Evolutionary conservation across 164 flowering plant genomes (phyloP).

Genomic region (Liriodendron chinense): DNA sequence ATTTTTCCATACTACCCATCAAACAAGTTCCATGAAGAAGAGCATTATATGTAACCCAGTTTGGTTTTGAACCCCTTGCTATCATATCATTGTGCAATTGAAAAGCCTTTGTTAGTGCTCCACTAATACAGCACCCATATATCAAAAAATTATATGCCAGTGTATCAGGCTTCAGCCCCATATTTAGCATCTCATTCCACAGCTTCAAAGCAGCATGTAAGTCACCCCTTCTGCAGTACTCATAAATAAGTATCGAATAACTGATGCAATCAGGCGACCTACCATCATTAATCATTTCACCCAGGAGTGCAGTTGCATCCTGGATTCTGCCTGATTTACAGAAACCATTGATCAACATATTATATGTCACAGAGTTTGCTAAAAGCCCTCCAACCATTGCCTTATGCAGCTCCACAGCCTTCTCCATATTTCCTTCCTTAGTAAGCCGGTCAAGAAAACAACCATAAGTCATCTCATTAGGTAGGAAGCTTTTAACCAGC

Average conservation of each 20-base stretch:
- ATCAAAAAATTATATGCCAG: slow-evolving; percentile 74
- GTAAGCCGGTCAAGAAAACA: slow-evolving; percentile 71
- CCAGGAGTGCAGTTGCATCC: slow-evolving; percentile 51
- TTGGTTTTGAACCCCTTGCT: slow-evolving; percentile 43
- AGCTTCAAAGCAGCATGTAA: slow-evolving; percentile 51
- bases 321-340: slow-evolving; percentile 59
- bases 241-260: slow-evolving; percentile 70
- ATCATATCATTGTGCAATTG: slow-evolving; percentile 69
- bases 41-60: slow-evolving; percentile 32
- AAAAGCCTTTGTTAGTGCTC: slow-evolving; percentile 53
- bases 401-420: slow-evolving; percentile 60
- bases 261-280: slow-evolving; percentile 76
- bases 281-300: slow-evolving; percentile 52
- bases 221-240: slow-evolving; percentile 55
- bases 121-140: slow-evolving; percentile 59
- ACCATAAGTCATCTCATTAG: slow-evolving; percentile 73
- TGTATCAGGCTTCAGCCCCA: slow-evolving; percentile 62
- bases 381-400: slow-evolving; percentile 49
- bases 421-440: slow-evolving; percentile 58
- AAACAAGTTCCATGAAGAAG: slow-evolving; percentile 35
- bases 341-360: slow-evolving; percentile 74
- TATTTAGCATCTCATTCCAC: slow-evolving; percentile 69
- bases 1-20: slow-evolving; percentile 8
- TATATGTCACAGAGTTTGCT: slow-evolving; percentile 73
- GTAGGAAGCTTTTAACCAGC: slow-evolving; percentile 42